Conservation (phyloP, 305 asterid species). For the Rubia peregrina region DNA sequence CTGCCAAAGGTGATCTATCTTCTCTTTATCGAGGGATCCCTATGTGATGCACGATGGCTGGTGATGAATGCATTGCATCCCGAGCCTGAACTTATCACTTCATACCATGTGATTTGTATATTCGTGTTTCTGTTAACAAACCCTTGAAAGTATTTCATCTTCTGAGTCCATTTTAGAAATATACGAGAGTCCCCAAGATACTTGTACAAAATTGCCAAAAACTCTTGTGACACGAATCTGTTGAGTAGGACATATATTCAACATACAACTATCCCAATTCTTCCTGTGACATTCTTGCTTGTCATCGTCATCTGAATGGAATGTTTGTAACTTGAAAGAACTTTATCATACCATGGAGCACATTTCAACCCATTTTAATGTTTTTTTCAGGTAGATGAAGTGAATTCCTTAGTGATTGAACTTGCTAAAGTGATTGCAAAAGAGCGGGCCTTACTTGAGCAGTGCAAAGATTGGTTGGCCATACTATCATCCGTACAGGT, state of each 20-base stretch:
- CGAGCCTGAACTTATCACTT: background rate
- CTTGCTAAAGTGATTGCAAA: conserved; percentile 59
- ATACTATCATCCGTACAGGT: conserved; percentile 73
- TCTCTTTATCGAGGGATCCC: background rate
- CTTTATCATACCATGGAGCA: background rate
- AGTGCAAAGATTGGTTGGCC: conserved; percentile 59
- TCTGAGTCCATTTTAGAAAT: too few relatives aligned
- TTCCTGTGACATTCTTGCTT: too few relatives aligned
- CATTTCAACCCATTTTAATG: background rate
- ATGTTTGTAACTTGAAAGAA: background rate
- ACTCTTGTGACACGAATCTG: too few relatives aligned
- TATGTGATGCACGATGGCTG: too few relatives aligned
- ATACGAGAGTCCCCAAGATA: too few relatives aligned
- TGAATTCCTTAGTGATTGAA: conserved; percentile 51
- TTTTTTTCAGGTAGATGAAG: conserved; percentile 61
- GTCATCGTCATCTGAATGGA: too few relatives aligned
- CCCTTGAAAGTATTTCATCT: background rate
- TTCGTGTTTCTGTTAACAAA: background rate
- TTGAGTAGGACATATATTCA: too few relatives aligned
- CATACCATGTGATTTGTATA: background rate
- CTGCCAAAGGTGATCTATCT: conserved; percentile 52
- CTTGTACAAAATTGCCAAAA: too few relatives aligned
- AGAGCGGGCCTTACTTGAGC: conserved; percentile 64
- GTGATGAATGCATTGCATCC: too few relatives aligned
- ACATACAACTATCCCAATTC: too few relatives aligned